Base-by-base conservation (phyloP, 2,329 filamentous ascomycete species). In the Claviceps africana region DNA sequence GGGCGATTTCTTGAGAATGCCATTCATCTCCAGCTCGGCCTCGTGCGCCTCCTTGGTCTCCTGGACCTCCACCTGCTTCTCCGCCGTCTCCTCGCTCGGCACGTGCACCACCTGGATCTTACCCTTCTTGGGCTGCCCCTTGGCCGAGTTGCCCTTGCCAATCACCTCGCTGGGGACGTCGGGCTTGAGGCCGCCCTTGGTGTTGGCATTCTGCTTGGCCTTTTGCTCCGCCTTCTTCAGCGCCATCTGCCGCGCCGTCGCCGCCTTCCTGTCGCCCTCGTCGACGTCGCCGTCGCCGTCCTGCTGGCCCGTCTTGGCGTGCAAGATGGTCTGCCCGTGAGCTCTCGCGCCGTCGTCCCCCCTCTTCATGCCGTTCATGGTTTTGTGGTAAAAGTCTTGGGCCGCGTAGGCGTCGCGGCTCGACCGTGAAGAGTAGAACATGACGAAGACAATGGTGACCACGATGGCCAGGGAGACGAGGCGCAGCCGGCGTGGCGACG, bases 1-100 rank as follows among this genome's bases (percentile, higher is more conserved):
- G 17, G 91, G 89, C 3, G 87, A 82, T 63, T 82, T 85, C 71
- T 90, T 93, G 57, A 97, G 68, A 48, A 97, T 95, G 8, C 68
- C 67, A 61, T 88, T 85, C 56, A 97, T 69, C 65, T 88, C 86
- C 19, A 71, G 69, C 64, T 89, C 82, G 2, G 85, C 80, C 52
- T 82, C 76, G 52, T 79, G 75, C 51, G 83, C 77, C 56, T 82
- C 77, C 31, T 76, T 70, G 13, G 75, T 76, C 64, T 81, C 75
- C 55, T 66, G 62, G 31, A 59, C 60, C 43, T 61, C 64, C 58
- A 39, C 58, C 60, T 42, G 57, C n/a, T 39, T 49, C 40, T 47
- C 52, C 40, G 51, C 31, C 33, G 48, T 37, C 43, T 51, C 9
- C 50, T 52, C 45, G n/a, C 21, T 50, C 15, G 47, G 33, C 11